Percentiles rank a stretch among this genome's conserved stretches.
phyloP scores from a whole-genome alignment of 805 yeast species.

The Hermanozyma aechmeae region DNA sequence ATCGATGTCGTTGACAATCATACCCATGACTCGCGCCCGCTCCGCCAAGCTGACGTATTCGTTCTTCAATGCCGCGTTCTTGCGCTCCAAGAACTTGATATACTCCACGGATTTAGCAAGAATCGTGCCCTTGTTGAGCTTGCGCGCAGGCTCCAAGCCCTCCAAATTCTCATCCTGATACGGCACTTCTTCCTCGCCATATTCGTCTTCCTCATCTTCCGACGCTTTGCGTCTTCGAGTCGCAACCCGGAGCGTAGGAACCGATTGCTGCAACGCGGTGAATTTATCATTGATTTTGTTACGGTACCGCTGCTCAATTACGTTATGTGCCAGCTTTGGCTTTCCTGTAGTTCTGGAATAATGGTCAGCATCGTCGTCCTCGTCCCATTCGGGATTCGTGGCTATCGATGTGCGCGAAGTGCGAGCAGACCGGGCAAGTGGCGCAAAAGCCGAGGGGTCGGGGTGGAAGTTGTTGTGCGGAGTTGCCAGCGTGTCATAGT shows the following conservation, averaged over 20 bases:
- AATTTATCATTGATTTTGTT: conserved; percentile 35
- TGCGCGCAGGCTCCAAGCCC: conserved; percentile 67
- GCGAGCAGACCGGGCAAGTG: not conserved
- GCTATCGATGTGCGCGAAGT: not conserved
- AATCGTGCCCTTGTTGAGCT: conserved; percentile 71
- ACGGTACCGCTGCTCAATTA: conserved; percentile 34
- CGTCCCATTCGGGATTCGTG: too few species aligned
- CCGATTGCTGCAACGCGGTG: conserved; percentile 26
- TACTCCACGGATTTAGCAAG: conserved; percentile 74
- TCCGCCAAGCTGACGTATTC: conserved; percentile 43
- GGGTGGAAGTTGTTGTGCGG: not conserved
- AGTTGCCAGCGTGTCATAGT: not conserved
- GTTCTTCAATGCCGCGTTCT: conserved; percentile 39
- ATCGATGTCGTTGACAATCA: conserved; percentile 6
- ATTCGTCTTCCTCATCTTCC: too few species aligned
- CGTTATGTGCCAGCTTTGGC: conserved; percentile 32
- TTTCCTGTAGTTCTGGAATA: too few species aligned
- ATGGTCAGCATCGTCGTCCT: too few species aligned
- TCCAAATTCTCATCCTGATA: conserved; percentile 49
- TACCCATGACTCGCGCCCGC: conserved; percentile 28
- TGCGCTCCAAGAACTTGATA: conserved; percentile 59
- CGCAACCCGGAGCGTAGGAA: conserved; percentile 27
- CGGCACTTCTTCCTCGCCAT: too few species aligned
- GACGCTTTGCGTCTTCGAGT: too few species aligned
- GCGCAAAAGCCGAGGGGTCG: not conserved